A percentile compares a stretch with the other conserved stretches of the same genome.
phyloP scores from a whole-genome alignment of 129 eudicot species.

The Flaveria bidentis region DNA sequence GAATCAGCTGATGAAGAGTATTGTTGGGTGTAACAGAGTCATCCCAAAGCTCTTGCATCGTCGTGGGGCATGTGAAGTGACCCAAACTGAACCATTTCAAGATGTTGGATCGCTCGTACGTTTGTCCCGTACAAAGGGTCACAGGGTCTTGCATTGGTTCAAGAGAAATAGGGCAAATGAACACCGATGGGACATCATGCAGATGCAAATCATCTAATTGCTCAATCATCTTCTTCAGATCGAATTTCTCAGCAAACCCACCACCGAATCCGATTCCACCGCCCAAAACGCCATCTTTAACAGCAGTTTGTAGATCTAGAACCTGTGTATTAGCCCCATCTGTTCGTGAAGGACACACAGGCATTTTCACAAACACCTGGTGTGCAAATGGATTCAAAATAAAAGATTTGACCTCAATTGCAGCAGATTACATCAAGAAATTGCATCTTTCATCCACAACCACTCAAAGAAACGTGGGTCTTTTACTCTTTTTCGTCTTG shows the following conservation, averaged over 20 bases:
- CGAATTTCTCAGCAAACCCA: conserved; percentile 52
- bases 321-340: conserved; percentile 53
- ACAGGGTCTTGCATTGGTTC: conserved; percentile 67
- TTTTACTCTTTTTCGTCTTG: background rate
- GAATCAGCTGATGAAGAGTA: conserved; percentile 47
- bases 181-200: conserved; percentile 56
- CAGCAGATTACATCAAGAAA: conserved; percentile 34
- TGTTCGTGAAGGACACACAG: conserved; percentile 44
- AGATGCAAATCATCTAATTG: conserved; percentile 31
- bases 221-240: conserved; percentile 53
- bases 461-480: too few species aligned
- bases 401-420: conserved; percentile 30
- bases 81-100: conserved; percentile 60
- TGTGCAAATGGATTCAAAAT: background rate
- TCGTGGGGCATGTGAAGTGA: conserved; percentile 63
- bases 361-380: conserved; percentile 52
- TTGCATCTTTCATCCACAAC: conserved; percentile 1
- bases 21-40: conserved; percentile 55
- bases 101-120: conserved; percentile 56
- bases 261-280: conserved; percentile 44
- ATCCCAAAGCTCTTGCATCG: conserved; percentile 76
- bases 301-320: conserved; percentile 68
- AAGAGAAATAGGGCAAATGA: conserved; percentile 62
- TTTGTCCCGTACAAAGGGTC: conserved; percentile 65
- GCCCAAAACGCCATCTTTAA: conserved; percentile 66